A percentile compares a stretch with the other conserved stretches of the same genome.
These are phyloP conservation scores for Neoboletus magnificus DNA, from an alignment of 768 basidiomycete genomes.

Conservation along the genomic window DNA sequence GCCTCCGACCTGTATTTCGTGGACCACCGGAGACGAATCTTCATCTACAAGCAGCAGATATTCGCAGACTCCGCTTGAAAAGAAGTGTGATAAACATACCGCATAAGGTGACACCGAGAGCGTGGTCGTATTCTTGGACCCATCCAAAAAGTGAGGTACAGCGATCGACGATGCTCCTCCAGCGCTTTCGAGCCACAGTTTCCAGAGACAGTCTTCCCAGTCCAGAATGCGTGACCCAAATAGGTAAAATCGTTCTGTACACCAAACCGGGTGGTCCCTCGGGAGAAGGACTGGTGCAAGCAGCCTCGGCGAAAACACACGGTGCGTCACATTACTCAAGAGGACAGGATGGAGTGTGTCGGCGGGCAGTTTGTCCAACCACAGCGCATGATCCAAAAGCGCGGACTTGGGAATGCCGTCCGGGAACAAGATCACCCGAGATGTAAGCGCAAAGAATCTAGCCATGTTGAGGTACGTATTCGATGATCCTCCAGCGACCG, in stretches of 20 bases:
- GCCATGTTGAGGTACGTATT: conserved; percentile 63
- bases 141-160: conserved; percentile 10
- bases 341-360: conserved; percentile 25
- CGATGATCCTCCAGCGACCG: conserved; percentile 36
- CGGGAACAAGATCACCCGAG: conserved; percentile 51
- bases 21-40: conserved; percentile 43
- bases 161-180: conserved; percentile 35
- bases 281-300: conserved; percentile 45
- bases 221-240: conserved; percentile 44
- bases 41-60: conserved; percentile 28
- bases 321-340: conserved; percentile 28
- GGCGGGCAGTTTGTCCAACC: conserved; percentile 12
- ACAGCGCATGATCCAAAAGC: conserved; percentile 19
- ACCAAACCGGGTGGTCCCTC: conserved; percentile 54
- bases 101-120: conserved; percentile 15
- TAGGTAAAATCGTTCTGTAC: conserved; percentile 53
- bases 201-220: conserved; percentile 69
- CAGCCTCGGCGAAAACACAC: conserved; percentile 37
- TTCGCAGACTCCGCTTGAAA: background rate
- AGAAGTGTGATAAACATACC: conserved; percentile 12
- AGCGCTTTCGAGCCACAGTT: conserved; percentile 53
- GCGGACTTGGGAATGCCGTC: conserved; percentile 31
- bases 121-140: conserved; percentile 2
- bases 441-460: conserved; percentile 52
- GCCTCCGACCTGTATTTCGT: conserved; percentile 49